These are phyloP conservation scores for Hypoxylon sp. DNA, from an alignment of 2,329 filamentous ascomycete genomes.

Conservation along the genomic window DNA sequence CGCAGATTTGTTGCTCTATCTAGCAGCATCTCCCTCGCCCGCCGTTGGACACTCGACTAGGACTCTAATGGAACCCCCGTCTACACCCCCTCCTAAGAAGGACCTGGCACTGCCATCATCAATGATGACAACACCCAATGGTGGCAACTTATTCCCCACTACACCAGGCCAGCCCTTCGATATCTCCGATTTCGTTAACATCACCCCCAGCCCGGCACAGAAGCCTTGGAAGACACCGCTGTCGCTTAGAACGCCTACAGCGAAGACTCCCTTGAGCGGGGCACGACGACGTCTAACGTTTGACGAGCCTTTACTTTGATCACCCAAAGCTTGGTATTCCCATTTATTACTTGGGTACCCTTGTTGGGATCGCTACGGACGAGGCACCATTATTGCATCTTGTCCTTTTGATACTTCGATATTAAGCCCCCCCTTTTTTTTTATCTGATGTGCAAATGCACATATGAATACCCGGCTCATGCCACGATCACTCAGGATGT, in stretches of 20 bases:
- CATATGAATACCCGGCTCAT: constrained; percentile 44
- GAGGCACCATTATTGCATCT: constrained; percentile 11
- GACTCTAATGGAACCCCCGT: constrained; percentile 76
- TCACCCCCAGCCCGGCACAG: constrained; percentile 95
- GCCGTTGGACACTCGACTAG: constrained; percentile 70
- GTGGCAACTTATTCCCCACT: constrained; percentile 76
- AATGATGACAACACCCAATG: constrained; percentile 89
- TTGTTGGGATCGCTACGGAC: constrained; percentile 20
- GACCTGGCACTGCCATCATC: constrained; percentile 81
- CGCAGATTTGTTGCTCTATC: constrained; percentile 83
- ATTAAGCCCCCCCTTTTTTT: neutral
- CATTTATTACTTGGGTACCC: constrained; percentile 10
- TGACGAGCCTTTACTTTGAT: constrained; percentile 71
- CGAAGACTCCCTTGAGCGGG: constrained; percentile 73
- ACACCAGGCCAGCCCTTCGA: constrained; percentile 90
- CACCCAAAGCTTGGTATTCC: neutral
- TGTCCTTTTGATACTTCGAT: constrained; percentile 18
- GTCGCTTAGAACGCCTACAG: constrained; percentile 59
- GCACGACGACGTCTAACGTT: constrained; percentile 86
- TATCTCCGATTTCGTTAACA: constrained; percentile 97
- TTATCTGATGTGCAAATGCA: constrained; percentile 27
- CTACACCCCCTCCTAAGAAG: constrained; percentile 81
- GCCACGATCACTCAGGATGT: constrained; percentile 40
- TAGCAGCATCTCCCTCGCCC: constrained; percentile 92
- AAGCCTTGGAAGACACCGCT: constrained; percentile 87